Evolutionary conservation across 2,329 filamentous ascomycete species (phyloP).

Genomic region (Sarocladium strictum): DNA sequence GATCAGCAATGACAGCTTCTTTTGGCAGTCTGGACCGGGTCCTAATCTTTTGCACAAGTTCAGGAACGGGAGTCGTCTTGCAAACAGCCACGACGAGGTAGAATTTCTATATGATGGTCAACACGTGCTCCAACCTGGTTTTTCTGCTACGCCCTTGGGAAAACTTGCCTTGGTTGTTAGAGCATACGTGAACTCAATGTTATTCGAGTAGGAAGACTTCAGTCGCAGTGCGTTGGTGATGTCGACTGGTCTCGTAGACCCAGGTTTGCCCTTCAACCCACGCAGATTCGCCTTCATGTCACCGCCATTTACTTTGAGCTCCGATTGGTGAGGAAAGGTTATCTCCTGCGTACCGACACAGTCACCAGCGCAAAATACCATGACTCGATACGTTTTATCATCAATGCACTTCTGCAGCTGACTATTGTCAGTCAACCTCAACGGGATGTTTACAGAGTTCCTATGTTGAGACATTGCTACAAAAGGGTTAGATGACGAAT

Average conservation of each 20-base stretch:
- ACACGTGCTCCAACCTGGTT: slow-evolving; percentile 6
- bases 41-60: slow-evolving; percentile 64
- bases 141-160: background rate
- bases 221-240: slow-evolving; percentile 73
- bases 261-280: slow-evolving; percentile 92
- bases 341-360: slow-evolving; percentile 64
- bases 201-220: slow-evolving; percentile 67
- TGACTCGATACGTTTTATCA: slow-evolving; percentile 62
- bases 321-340: slow-evolving; percentile 85
- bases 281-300: slow-evolving; percentile 91
- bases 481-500: slow-evolving; percentile 23
- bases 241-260: slow-evolving; percentile 88
- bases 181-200: slow-evolving; percentile 82
- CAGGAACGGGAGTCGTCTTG: slow-evolving; percentile 62
- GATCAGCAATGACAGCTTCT: slow-evolving; percentile 74
- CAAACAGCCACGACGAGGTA: slow-evolving; percentile 72
- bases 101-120: slow-evolving; percentile 51
- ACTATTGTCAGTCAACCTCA: slow-evolving; percentile 45
- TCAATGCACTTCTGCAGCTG: slow-evolving; percentile 48
- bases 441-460: slow-evolving; percentile 10
- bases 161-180: slow-evolving; percentile 75
- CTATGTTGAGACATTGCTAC: slow-evolving; percentile 48
- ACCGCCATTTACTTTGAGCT: slow-evolving; percentile 82
- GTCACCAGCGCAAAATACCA: slow-evolving; percentile 77
- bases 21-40: slow-evolving; percentile 69